Percentiles rank a stretch among this genome's conserved stretches.
phyloP scores from a whole-genome alignment of 2,329 filamentous ascomycete species.

The Trichoderma arundinaceum region DNA sequence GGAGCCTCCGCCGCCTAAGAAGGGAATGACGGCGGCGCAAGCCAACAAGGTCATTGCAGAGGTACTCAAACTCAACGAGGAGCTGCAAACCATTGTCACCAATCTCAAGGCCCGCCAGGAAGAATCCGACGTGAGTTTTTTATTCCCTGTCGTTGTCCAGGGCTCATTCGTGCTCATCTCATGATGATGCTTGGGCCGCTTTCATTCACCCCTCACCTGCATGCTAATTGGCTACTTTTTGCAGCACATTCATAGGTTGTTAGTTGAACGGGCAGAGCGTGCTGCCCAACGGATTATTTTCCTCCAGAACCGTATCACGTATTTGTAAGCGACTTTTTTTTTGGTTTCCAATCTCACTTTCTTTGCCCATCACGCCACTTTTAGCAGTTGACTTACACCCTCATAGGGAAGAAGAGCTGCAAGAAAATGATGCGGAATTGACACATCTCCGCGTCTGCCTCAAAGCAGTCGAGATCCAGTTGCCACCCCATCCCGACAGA shows the following conservation, averaged over 20 bases:
- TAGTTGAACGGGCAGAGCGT: conserved; percentile 62
- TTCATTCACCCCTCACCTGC: not conserved
- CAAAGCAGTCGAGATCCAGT: conserved; percentile 66
- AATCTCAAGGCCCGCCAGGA: conserved; percentile 62
- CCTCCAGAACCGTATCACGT: conserved; percentile 62
- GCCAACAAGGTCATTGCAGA: conserved; percentile 48
- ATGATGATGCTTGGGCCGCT: no score
- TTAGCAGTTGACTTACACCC: conserved; percentile 13
- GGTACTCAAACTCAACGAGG: conserved; percentile 52
- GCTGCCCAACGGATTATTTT: conserved; percentile 64
- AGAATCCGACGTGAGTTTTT: conserved; percentile 60
- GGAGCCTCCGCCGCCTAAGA: conserved; percentile 39
- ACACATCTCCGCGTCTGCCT: conserved; percentile 66
- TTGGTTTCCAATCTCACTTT: conserved; percentile 20
- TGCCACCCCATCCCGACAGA: conserved; percentile 57
- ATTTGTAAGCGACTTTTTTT: conserved; percentile 55
- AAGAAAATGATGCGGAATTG: conserved; percentile 64
- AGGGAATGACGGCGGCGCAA: conserved; percentile 44
- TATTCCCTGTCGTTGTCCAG: no score
- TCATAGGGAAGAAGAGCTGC: conserved; percentile 59
- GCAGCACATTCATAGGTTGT: conserved; percentile 67
- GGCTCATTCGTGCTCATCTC: no score
- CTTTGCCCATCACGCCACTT: not conserved
- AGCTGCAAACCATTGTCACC: conserved; percentile 56
- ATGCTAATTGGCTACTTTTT: not conserved